A percentile compares a stretch with the other conserved stretches of the same genome.
Conservation (phyloP, 139 green algal genomes). For the Closterium sp. region DNA sequence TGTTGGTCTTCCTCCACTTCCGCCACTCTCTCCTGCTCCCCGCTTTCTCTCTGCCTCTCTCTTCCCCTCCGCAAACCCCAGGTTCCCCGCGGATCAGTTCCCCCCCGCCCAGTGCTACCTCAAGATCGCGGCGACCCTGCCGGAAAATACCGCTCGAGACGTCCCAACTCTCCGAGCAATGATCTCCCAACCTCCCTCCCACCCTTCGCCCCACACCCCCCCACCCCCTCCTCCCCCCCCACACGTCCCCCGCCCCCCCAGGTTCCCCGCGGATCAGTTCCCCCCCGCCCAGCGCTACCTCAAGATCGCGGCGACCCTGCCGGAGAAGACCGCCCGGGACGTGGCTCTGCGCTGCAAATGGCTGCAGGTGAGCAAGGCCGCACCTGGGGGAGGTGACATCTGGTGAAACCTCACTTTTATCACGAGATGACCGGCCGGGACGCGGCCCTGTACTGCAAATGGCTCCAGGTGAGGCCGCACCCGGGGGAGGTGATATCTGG, state of each 20-base stretch:
- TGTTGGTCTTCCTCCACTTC: too few species aligned
- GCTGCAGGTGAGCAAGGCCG: conserved; percentile 43
- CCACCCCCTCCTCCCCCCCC: background rate
- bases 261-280: conserved; percentile 50
- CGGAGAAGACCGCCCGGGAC: conserved; percentile 69
- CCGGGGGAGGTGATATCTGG: too few species aligned
- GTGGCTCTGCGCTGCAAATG: conserved; percentile 70
- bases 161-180: too few species aligned
- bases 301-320: conserved; percentile 62
- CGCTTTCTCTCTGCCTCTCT: background rate
- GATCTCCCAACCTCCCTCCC: background rate
- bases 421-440: too few species aligned
- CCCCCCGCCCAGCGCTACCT: conserved; percentile 51
- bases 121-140: background rate
- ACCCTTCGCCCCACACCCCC: background rate
- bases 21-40: conserved; percentile 61
- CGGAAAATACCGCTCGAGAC: too few species aligned
- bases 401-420: too few species aligned
- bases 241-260: background rate
- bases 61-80: background rate
- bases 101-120: conserved; percentile 65
- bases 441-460: too few species aligned
- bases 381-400: background rate
- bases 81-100: conserved; percentile 48
- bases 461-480: background rate